Evolutionary conservation across 2,329 filamentous ascomycete genomes (phyloP).

Genomic region (Aspergillus tanneri): DNA sequence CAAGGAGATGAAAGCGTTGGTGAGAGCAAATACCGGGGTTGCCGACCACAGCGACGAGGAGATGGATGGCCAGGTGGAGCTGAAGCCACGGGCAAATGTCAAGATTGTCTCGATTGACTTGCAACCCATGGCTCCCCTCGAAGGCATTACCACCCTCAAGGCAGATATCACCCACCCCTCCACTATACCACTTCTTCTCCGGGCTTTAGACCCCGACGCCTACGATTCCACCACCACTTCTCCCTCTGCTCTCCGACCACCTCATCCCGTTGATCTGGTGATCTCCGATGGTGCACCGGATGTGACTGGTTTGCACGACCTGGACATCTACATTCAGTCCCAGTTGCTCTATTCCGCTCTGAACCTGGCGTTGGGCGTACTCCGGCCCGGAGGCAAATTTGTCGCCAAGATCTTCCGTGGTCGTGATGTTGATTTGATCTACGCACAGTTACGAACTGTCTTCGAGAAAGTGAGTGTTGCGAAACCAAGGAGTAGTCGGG

Average conservation of each 20-base stretch:
- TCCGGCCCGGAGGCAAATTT: conserved; percentile 90
- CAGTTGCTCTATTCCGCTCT: conserved; percentile 92
- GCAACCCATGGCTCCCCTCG: conserved; percentile 90
- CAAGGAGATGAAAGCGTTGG: conserved; percentile 46
- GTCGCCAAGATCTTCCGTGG: conserved; percentile 97
- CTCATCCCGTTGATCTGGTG: conserved; percentile 84
- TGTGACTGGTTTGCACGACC: conserved; percentile 92
- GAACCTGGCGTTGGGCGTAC: conserved; percentile 87
- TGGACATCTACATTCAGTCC: conserved; percentile 97
- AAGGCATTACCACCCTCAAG: conserved; percentile 86
- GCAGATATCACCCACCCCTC: conserved; percentile 97
- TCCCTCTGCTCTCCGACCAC: conserved; percentile 52
- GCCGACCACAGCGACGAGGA: conserved; percentile 32
- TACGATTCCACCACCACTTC: conserved; percentile 45
- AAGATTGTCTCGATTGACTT: conserved; percentile 95
- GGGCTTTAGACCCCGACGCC: conserved; percentile 74
- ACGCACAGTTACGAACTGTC: conserved; percentile 87
- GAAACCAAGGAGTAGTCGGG: conserved; percentile 90
- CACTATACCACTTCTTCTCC: conserved; percentile 83
- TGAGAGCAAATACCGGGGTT: conserved; percentile 19
- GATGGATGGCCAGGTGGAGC: conserved; percentile 27
- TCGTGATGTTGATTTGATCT: conserved; percentile 91
- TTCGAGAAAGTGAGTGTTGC: conserved; percentile 86
- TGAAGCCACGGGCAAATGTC: conserved; percentile 65
- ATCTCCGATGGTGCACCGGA: conserved; percentile 95